phyloP scores from a whole-genome alignment of 176 grass and related monocot genomes.

The Eleusine coracana region DNA sequence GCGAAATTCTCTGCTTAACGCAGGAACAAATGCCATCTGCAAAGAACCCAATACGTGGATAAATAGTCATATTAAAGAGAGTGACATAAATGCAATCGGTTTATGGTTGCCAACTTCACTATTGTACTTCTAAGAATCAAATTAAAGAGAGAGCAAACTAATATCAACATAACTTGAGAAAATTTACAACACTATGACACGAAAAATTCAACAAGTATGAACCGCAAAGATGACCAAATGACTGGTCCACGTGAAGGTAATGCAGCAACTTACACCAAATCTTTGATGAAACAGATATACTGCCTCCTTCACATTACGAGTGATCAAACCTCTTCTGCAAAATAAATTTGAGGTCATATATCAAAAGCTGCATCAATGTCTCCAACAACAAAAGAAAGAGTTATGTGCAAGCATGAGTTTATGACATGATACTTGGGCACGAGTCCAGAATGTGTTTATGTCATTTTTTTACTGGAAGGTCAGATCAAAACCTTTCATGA shows the following conservation, averaged over 20 bases:
- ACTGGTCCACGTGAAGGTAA: neutral
- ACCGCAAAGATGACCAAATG: neutral
- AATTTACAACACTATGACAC: neutral
- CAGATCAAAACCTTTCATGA: neutral
- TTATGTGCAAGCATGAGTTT: neutral
- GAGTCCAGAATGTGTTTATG: neutral
- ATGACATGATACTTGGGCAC: neutral
- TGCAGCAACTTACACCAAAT: conserved; percentile 76
- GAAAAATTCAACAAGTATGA: neutral
- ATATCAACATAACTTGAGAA: neutral
- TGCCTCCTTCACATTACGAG: conserved; percentile 82
- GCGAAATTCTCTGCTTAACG: conserved; percentile 91
- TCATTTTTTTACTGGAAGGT: neutral
- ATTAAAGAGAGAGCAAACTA: neutral
- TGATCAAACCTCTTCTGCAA: conserved; percentile 92
- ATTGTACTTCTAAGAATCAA: conserved; percentile 2
- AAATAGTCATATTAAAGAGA: neutral
- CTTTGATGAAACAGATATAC: conserved; percentile 94
- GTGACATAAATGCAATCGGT: neutral
- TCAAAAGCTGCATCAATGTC: conserved; percentile 16
- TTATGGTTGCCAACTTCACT: neutral
- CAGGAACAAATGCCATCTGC: conserved; percentile 72
- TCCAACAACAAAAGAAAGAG: conserved; percentile 4
- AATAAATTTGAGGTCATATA: conserved; percentile 22
- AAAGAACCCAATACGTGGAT: neutral